These are phyloP conservation scores for Trichoderma sp. DNA, from an alignment of 2,329 filamentous ascomycete genomes.

Conservation along the genomic window DNA sequence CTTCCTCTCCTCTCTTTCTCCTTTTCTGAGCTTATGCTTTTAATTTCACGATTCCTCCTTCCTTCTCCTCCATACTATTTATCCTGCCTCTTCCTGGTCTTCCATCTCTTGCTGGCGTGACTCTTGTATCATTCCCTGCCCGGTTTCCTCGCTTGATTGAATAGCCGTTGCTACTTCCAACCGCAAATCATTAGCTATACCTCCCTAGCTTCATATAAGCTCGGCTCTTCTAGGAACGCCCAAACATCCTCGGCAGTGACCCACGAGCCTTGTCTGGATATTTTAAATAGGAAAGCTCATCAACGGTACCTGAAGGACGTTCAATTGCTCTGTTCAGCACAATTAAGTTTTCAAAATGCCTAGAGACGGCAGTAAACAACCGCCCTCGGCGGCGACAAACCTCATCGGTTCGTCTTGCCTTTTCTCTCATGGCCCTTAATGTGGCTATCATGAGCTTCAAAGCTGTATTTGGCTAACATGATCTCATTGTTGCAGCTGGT, in stretches of 20 bases:
- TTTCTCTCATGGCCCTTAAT: neutral
- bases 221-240: neutral
- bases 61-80: neutral
- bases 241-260: slow-evolving; percentile 13
- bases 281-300: neutral
- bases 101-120: neutral
- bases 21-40: neutral
- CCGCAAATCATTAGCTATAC: neutral
- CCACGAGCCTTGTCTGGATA: neutral
- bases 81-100: neutral
- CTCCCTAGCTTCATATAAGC: slow-evolving; percentile 12
- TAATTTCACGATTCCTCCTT: neutral
- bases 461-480: slow-evolving; percentile 16
- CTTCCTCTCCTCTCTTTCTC: neutral
- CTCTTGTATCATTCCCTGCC: neutral
- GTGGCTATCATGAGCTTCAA: slow-evolving; percentile 17
- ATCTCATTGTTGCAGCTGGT: slow-evolving; percentile 60
- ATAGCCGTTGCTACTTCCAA: slow-evolving; percentile 5
- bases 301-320: neutral
- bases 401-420: slow-evolving; percentile 67
- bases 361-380: slow-evolving; percentile 57
- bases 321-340: neutral
- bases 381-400: slow-evolving; percentile 83
- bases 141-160: slow-evolving; percentile 8
- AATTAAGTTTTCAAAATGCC: slow-evolving; percentile 32